Percentiles rank a stretch among this genome's conserved stretches.
These are phyloP conservation scores for Boletellus sp. DNA, from an alignment of 1,284 basidiomycete species.

Conservation along the genomic window DNA sequence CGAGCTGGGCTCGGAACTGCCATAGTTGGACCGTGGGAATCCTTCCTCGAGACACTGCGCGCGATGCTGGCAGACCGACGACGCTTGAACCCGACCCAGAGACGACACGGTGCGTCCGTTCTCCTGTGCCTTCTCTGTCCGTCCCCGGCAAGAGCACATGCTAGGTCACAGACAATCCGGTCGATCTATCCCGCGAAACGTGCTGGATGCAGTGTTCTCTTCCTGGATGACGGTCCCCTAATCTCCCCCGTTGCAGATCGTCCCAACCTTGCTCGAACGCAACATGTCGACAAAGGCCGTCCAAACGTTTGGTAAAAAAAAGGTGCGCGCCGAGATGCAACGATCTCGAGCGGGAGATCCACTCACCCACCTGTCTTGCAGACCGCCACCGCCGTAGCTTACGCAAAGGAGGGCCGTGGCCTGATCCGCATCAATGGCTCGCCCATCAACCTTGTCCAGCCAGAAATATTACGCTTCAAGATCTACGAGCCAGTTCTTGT, in stretches of 20 bases:
- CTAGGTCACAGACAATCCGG: not conserved
- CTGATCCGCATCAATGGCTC: conserved; percentile 97
- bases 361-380: conserved; percentile 31
- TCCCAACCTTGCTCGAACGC: conserved; percentile 14
- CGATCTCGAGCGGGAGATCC: conserved; percentile 1
- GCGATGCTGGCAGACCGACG: conserved; percentile 18
- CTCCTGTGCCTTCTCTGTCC: conserved; percentile 6
- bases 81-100: conserved; percentile 34
- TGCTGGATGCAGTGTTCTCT: conserved; percentile 38
- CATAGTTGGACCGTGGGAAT: conserved; percentile 29
- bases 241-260: conserved; percentile 21
- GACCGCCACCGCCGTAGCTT: conserved; percentile 96
- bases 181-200: conserved; percentile 15
- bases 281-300: conserved; percentile 86
- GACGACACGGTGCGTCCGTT: conserved; percentile 37
- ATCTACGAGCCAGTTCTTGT: conserved; percentile 96
- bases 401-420: conserved; percentile 95
- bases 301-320: conserved; percentile 99
- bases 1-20: conserved; percentile 15
- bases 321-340: conserved; percentile 51
- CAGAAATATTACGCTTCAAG: conserved; percentile 96
- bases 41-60: not conserved
- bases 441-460: conserved; percentile 92
- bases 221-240: conserved; percentile 37
- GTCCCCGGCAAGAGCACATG: not conserved